Base-by-base conservation (phyloP, 2,329 filamentous ascomycete genomes). In the Hypoxylon sp. region DNA sequence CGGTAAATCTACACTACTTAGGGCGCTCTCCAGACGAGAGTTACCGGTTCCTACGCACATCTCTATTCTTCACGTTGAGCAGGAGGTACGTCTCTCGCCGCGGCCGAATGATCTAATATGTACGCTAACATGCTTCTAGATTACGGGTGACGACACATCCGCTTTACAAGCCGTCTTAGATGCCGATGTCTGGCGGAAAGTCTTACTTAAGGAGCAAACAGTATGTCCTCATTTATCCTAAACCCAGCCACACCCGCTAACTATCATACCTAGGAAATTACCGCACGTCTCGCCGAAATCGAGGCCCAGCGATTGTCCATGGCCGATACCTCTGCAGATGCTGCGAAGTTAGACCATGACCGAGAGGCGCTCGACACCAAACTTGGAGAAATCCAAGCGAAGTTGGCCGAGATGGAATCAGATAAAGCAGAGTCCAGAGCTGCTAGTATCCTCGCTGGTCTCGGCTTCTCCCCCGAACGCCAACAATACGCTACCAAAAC, bases 161-260 rank as follows among this genome's bases (percentile, higher is more conserved):
- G 96, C 96, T 22, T 80, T 99, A 24, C 96, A 99, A 81, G 96
- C 96, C 51, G 96, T 99, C 13, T 84, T 99, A 66, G 96, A 99
- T 81, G 96, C 96, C 69, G 96, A 99, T 79, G 96, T 99, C 17
- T 99, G 96, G 96, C 91, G 96, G 71, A 99, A 99, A 83, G 94
- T 98, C 78, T 85, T 99, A 35, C 86, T 99, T 13, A 91, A 87
- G 71, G 94, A 99, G 77, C 94, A 98, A 84, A 88, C 91, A 48
- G 92, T 93, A 82, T 80, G 89, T 83, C 19, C 54, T 29, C 19
- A 57, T 19, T 19, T 22, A 37, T 31, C 13, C 9, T 9, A 26
- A 31, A 31, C 17, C 33, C 64, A 50, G 24, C 37, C n/a, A 17
- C 31, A 3, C 10, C 55, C 5, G 17, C 73, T 74, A 71, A 79